A percentile compares a stretch with the other conserved stretches of the same genome.
Conservation (phyloP, 768 basidiomycete species). For the Exidia glandulosa region DNA sequence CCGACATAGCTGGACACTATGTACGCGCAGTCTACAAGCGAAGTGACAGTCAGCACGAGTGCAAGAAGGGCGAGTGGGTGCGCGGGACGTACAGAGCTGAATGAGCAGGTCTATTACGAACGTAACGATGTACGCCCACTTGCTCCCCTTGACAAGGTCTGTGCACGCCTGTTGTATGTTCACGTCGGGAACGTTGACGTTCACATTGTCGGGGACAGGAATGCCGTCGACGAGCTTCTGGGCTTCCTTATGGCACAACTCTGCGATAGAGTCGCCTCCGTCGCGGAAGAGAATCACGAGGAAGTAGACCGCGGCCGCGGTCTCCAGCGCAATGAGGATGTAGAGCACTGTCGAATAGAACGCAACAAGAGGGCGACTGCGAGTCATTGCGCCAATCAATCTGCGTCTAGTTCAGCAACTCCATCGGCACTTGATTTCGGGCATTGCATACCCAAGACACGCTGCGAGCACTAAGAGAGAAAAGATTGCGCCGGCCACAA, state of each 20-base stretch:
- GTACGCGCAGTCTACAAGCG: constrained; percentile 35
- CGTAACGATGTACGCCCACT: constrained; percentile 4
- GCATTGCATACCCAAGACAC: constrained; percentile 38
- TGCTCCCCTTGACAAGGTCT: constrained; percentile 2
- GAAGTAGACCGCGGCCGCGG: constrained; percentile 41
- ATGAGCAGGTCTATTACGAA: constrained; percentile 30
- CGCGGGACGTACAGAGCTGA: constrained; percentile 42
- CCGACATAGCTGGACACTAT: constrained; percentile 41
- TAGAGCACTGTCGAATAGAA: constrained; percentile 47
- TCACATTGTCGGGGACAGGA: constrained; percentile 8
- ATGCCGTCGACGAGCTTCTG: constrained; percentile 22
- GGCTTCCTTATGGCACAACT: constrained; percentile 37
- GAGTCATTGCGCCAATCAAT: constrained; percentile 50
- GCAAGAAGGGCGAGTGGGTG: not conserved
- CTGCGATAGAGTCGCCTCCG: constrained; percentile 28
- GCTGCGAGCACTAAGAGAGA: constrained; percentile 43
- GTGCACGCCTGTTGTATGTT: no score
- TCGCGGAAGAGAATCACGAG: constrained; percentile 38
- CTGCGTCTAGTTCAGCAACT: constrained; percentile 21
- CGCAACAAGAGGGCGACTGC: constrained; percentile 49
- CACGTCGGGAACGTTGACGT: constrained; percentile 34
- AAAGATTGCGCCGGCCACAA: constrained; percentile 42
- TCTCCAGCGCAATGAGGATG: constrained; percentile 44
- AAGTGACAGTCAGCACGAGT: constrained; percentile 1
- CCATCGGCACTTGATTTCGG: not conserved